These are phyloP conservation scores for Neurospora africana DNA, from an alignment of 495 filamentous ascomycete genomes.

Conservation along the genomic window DNA sequence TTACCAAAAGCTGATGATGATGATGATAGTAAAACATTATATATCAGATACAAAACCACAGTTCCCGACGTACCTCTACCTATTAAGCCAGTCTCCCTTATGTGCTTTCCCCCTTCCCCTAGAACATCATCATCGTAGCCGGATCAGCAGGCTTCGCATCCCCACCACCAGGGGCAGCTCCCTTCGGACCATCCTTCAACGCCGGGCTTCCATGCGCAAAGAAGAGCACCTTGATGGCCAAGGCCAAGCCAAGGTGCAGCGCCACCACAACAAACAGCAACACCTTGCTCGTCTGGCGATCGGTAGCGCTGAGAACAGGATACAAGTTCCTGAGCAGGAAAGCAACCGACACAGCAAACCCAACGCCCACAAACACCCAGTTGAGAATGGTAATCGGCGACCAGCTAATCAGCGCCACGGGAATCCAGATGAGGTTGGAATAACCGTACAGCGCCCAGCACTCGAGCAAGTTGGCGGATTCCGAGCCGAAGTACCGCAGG, in stretches of 20 bases:
- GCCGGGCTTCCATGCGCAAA: constrained; percentile 74
- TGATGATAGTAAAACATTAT: background rate
- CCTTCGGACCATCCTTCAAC: constrained; percentile 33
- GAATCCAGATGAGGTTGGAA: constrained; percentile 91
- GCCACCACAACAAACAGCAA: constrained; percentile 73
- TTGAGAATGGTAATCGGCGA: constrained; percentile 76
- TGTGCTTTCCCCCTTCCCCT: background rate
- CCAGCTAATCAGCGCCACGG: constrained; percentile 84
- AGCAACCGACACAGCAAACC: constrained; percentile 73
- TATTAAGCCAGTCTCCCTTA: background rate
- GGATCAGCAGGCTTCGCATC: constrained; percentile 4
- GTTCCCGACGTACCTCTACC: background rate
- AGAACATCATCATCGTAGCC: constrained; percentile 17
- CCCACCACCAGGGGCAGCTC: constrained; percentile 11
- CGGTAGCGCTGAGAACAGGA: constrained; percentile 84
- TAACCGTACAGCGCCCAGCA: constrained; percentile 94
- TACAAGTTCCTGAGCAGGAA: constrained; percentile 91
- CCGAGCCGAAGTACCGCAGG: constrained; percentile 85
- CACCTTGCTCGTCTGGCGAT: constrained; percentile 81
- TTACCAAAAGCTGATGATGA: background rate
- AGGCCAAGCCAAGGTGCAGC: constrained; percentile 75
- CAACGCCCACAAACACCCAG: constrained; percentile 84
- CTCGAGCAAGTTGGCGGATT: constrained; percentile 82
- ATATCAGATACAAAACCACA: background rate
- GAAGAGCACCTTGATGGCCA: constrained; percentile 93